Evolutionary conservation across 2,329 filamentous ascomycete species (phyloP).

Genomic region (Sarocladium brachiariae): DNA sequence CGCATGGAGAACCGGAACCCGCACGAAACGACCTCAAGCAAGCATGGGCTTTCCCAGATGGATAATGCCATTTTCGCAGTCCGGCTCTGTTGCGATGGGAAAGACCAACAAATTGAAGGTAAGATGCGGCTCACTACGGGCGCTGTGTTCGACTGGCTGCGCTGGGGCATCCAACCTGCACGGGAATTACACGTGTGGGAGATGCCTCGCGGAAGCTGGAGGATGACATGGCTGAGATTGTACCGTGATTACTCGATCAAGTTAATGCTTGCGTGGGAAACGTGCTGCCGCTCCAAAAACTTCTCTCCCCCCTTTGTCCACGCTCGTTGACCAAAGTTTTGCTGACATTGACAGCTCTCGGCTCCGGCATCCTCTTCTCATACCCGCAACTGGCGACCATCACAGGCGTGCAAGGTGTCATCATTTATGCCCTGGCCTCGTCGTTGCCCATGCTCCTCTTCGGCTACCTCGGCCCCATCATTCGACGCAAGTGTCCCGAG

Average conservation of each 20-base stretch:
- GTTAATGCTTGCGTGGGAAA: constrained; percentile 99
- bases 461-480: constrained; percentile 67
- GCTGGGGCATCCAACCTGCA: constrained; percentile 45
- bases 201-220: constrained; percentile 29
- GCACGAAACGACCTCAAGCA: constrained; percentile 25
- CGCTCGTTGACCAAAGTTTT: constrained; percentile 11
- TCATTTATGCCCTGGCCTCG: constrained; percentile 69
- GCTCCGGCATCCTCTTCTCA: constrained; percentile 75
- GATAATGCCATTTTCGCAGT: no score
- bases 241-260: constrained; percentile 98
- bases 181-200: constrained; percentile 21
- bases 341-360: constrained; percentile 60
- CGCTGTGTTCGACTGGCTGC: constrained; percentile 53
- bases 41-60: no score
- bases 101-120: constrained; percentile 16
- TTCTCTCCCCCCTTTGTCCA: constrained; percentile 19
- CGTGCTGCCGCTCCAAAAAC: constrained; percentile 74
- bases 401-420: constrained; percentile 68
- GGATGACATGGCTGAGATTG: constrained; percentile 77
- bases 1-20: constrained; percentile 52
- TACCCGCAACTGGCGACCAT: constrained; percentile 78
- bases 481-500: constrained; percentile 71
- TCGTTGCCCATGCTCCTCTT: constrained; percentile 69
- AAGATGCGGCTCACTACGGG: constrained; percentile 76
- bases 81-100: background rate